phyloP scores from a whole-genome alignment of 345 rosid species.

The Aurinia saxatilis region DNA sequence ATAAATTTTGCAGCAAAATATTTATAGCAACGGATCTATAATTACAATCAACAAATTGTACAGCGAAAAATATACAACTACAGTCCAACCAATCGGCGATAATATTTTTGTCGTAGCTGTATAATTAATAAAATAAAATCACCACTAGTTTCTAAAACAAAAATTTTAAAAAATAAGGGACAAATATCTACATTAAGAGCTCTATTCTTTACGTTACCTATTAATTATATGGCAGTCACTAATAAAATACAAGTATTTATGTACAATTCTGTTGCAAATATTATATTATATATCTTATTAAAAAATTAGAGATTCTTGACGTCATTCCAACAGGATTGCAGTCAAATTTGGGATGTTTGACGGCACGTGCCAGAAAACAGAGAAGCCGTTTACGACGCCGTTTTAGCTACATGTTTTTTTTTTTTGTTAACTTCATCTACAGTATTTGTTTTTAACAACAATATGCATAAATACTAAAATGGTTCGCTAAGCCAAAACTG shows the following conservation, averaged over 20 bases:
- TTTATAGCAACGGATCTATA: too few relatives aligned
- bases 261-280: not conserved
- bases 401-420: not conserved
- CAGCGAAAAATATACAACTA: too few relatives aligned
- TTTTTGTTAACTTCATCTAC: too few relatives aligned
- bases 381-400: not conserved
- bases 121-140: not conserved
- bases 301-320: slow-evolving; percentile 1
- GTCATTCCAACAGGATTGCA: slow-evolving; percentile 2
- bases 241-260: not conserved
- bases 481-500: too few relatives aligned
- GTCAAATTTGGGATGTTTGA: not conserved
- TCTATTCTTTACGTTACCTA: slow-evolving; percentile 4
- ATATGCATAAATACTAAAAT: too few relatives aligned
- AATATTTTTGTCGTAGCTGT: not conserved
- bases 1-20: too few relatives aligned
- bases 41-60: too few relatives aligned
- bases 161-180: not conserved
- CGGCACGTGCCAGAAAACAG: not conserved
- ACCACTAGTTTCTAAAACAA: not conserved
- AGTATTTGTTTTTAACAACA: too few relatives aligned
- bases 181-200: not conserved
- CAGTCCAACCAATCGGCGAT: too few relatives aligned
- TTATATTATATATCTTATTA: not conserved
- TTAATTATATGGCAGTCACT: not conserved